Evolutionary conservation across 176 grass and related monocot genomes (phyloP), one percentile per base, ranked within the genome.

Genomic region (Thinopyrum elongatum): DNA sequence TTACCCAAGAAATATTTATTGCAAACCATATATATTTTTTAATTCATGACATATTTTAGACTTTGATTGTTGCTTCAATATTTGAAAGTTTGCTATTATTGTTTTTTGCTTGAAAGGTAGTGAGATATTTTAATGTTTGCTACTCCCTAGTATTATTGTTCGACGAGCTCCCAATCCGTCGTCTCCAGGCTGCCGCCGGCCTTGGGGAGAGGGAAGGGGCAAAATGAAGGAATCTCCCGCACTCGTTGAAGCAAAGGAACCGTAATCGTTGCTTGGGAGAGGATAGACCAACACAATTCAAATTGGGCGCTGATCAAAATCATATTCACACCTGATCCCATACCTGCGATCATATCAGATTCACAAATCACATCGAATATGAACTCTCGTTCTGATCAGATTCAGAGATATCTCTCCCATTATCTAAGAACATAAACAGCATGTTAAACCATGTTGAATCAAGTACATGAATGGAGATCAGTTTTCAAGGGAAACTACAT

Each of bases 91-190:
- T 47, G 44, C 13, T 47, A 47, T 47, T 47, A 47, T 4, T 15
- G 44, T 47, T 1, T 47, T 47, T 47, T 47, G 12, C 44, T 47
- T 47, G 44, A 47, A 15, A 46, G 44, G 44, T 46, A 46, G 13
- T 15, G 44, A 47, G 12, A 47, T 5, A 47, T 15, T 47, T 47
- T 15, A 47, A 47, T 38, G 42, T 46, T 14, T 46, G 42, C 42
- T 46, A 46, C 11, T 46, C 12, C 42, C 42, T 46, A 14, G 41
- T 44, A 44, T 44, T 44, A 44, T 44, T 44, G 41, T n/a, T 79
- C 57, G 44, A 78, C 88, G 26, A 86, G 41, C 82, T 95, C 87
- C 86, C n/a, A 85, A 53, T 22, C 76, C 30, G 62, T 76, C 30
- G 70, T 77, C 74, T 47, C 75, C 85, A 85, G 19, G 49, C 78